Base-by-base conservation (phyloP, 2,329 filamentous ascomycete genomes). In the Diaporthe caulivora region DNA sequence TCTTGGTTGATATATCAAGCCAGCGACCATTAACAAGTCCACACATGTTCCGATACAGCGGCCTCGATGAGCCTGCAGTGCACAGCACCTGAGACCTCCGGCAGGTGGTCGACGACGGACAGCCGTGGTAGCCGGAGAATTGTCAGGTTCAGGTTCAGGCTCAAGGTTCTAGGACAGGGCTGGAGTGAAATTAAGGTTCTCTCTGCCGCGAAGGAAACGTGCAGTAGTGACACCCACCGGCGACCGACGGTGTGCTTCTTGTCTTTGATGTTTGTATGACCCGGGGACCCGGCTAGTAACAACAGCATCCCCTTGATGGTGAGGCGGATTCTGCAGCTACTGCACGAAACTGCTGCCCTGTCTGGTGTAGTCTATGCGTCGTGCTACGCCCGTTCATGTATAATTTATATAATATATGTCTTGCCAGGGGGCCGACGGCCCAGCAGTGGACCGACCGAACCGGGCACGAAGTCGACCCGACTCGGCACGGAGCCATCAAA, bases 401-500 rank as follows among this genome's bases (percentile, higher is more conserved):
- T 34, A 34, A 34, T 34, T 34, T 34, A 34, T 34, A 34, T 34
- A 34, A 40, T 40, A n/a, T 1, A n/a, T 57, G 57, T 51, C 40
- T 37, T 37, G 29, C 29, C 18, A 65, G 29, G 31, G 44, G 51
- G 15, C 7, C 37, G 7, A 44, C 62, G 62, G 44, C 62, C 44
- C 44, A 65, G 31, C 21, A 9, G n/a, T 26, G 29, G 44, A 51
- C 62, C 62, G 62, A 21, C 26, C 31, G 8, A 51, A 18, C 62
- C 62, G 62, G 62, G 29, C 44, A 10, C 44, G 7, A 49, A 11
- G 11, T 13, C 44, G 62, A 65, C 29, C 62, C 62, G 62, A 65
- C 62, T 65, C 62, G 62, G 62, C 62, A 65, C 62, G 44, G 62
- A 51, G 31, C 62, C 11, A 65, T 13, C 44, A 34, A 37, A 65